These are phyloP conservation scores for Fusarium robinianum DNA, from an alignment of 2,329 filamentous ascomycete species.

Conservation along the genomic window DNA sequence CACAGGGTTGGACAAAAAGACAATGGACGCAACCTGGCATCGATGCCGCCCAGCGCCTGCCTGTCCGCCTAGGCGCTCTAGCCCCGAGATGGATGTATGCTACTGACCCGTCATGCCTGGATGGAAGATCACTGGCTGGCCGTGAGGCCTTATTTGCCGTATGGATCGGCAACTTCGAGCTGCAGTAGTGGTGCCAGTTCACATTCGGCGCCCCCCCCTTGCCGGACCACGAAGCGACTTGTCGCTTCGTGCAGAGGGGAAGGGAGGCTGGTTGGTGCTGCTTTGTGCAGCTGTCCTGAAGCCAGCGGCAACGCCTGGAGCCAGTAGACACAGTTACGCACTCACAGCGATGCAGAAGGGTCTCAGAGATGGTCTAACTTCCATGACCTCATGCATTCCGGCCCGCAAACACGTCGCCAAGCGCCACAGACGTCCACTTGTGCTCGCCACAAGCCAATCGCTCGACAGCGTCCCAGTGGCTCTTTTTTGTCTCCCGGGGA, in stretches of 20 bases:
- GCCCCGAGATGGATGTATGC: constrained; percentile 28
- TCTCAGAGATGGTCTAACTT: constrained; percentile 28
- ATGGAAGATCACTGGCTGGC: constrained; percentile 22
- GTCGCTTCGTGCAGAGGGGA: constrained; percentile 32
- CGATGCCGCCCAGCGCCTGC: constrained; percentile 24
- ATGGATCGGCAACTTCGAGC: constrained; percentile 34
- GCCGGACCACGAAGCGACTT: constrained; percentile 18
- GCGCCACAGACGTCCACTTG: constrained; percentile 27
- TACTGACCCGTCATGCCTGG: constrained; percentile 27
- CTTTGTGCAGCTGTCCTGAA: not conserved
- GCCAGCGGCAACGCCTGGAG: constrained; percentile 1
- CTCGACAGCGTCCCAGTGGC: constrained; percentile 12
- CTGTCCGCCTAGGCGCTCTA: constrained; percentile 25
- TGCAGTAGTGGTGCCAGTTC: constrained; percentile 40
- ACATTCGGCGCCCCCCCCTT: constrained; percentile 26
- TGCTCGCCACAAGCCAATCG: constrained; percentile 28
- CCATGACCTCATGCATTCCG: constrained; percentile 45
- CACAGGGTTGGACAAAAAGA: constrained; percentile 23
- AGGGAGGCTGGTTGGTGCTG: constrained; percentile 5
- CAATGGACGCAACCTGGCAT: constrained; percentile 25
- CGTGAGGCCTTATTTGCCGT: constrained; percentile 25
- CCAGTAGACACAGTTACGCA: constrained; percentile 3
- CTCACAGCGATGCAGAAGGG: constrained; percentile 21
- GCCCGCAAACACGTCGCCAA: constrained; percentile 37
- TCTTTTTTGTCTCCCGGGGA: constrained; percentile 24